Base-by-base conservation (phyloP, 2,329 filamentous ascomycete genomes). In the Alternaria triticimaculans region DNA sequence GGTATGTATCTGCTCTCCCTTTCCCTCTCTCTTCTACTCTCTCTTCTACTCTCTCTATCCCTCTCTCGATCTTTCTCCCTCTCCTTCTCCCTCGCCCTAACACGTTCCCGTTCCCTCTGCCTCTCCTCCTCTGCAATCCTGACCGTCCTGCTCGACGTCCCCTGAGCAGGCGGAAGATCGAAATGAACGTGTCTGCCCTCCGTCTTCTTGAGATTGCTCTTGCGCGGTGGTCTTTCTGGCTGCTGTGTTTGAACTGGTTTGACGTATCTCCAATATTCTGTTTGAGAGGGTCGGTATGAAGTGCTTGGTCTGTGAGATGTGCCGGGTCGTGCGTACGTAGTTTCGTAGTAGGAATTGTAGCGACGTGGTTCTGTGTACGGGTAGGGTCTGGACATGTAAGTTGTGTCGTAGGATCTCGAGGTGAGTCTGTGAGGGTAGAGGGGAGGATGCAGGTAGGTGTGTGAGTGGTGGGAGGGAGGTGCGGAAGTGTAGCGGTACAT, bases 141-240 rank as follows among this genome's bases (percentile, higher is more conserved):
- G 7, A 15, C 41, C 18, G 26, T 48, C 15, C 55, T 48, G 18
- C 25, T 53, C 14, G 23, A 30, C 33, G 25, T 55, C 46, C 45
- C 28, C 8, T 55, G 49, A 12, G 20, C 44, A 41, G 20, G 43
- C n/a, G 55, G 64, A 12, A 58, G 25, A 12, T 57, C 51, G 28
- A 59, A 59, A 6, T 44, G 63, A 14, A 59, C 55, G 63, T 53
- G 63, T 54, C 44, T 63, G 57, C 11, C 30, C 21, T 43, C 58
- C 56, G 43, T 50, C 18, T 49, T 53, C n/a, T 55, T 63, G 18
- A 49, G 25, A 21, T 10, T 37, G 9, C 30, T 49, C 50, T 37
- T 63, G 12, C 33, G 30, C 23, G 56, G 25, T 5, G 14, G 5
- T 18, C 9, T 45, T 0, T 46, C 30, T 18, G 50, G 20, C 21